Conservation (phyloP, 768 basidiomycete species). For the Sporobolomyces phaffii region DNA sequence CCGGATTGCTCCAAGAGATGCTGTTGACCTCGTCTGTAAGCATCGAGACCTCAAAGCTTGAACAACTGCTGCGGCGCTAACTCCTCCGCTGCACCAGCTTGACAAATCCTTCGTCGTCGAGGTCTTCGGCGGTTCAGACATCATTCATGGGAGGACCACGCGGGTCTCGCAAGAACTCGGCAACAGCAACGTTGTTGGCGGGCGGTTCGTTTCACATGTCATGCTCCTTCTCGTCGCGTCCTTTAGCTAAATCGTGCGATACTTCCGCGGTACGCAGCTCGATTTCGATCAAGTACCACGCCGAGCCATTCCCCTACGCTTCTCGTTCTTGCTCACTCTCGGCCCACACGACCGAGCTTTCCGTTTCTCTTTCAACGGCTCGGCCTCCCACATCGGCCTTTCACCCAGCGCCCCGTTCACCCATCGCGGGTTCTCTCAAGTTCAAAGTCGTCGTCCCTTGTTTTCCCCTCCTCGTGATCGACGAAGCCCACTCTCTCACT, state of each 20-base stretch:
- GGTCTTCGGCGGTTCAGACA: background rate
- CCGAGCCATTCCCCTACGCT: background rate
- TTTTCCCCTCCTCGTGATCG: conserved; percentile 1
- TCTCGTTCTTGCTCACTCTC: background rate
- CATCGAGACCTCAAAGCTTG: background rate
- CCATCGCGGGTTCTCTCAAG: background rate
- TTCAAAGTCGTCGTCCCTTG: background rate
- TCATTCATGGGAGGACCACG: too few species aligned
- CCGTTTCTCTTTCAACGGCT: background rate
- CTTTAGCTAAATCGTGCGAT: too few species aligned
- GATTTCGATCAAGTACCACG: background rate
- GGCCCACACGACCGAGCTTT: background rate
- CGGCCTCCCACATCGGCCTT: background rate
- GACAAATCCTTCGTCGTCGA: background rate
- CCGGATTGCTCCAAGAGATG: conserved; percentile 1
- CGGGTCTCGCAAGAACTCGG: background rate
- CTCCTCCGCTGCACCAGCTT: background rate
- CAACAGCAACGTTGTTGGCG: too few species aligned
- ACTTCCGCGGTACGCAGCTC: background rate
- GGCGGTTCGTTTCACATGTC: too few species aligned
- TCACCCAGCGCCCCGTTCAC: background rate
- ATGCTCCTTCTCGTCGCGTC: too few species aligned
- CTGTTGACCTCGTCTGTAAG: background rate
- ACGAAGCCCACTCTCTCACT: background rate
- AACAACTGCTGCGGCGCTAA: too few species aligned